Evolutionary conservation across 495 filamentous ascomycete species (phyloP).

Genomic region (Pseudomonodictys pantanalensis): DNA sequence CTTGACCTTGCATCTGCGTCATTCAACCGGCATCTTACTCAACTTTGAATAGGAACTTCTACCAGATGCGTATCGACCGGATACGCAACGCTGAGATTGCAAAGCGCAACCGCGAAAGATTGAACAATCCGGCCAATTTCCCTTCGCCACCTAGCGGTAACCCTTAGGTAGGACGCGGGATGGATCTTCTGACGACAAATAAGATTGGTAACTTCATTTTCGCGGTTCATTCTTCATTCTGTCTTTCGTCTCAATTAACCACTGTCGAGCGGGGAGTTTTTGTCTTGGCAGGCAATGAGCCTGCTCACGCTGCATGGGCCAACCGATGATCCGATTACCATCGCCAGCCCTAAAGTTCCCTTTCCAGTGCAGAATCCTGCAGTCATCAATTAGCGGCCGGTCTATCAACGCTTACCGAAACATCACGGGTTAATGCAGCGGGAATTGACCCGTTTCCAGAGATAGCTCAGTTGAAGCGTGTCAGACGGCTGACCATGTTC

Average conservation of each 20-base stretch:
- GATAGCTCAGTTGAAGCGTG: slow-evolving; percentile 1
- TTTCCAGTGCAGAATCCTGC: slow-evolving; percentile 12
- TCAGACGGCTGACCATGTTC: not conserved
- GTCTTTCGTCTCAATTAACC: not conserved
- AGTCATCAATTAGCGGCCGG: slow-evolving; percentile 28
- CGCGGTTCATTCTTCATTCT: not conserved
- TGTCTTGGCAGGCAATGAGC: slow-evolving; percentile 18
- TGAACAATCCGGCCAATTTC: slow-evolving; percentile 75
- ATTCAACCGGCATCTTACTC: slow-evolving; percentile 11
- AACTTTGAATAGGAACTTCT: slow-evolving; percentile 65
- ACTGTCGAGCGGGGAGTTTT: slow-evolving; percentile 8
- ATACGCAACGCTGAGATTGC: slow-evolving; percentile 76
- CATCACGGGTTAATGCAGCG: slow-evolving; percentile 3
- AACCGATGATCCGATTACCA: slow-evolving; percentile 15
- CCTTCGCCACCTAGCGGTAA: slow-evolving; percentile 76
- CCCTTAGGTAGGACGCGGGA: too few relatives aligned
- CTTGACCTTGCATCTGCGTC: slow-evolving; percentile 2
- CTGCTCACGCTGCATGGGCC: slow-evolving; percentile 12
- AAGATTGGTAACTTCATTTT: not conserved
- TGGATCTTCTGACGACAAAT: slow-evolving; percentile 41
- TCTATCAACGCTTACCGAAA: slow-evolving; percentile 2
- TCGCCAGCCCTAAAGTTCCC: slow-evolving; percentile 18
- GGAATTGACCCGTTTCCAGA: slow-evolving; percentile 4
- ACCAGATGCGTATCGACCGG: slow-evolving; percentile 76
- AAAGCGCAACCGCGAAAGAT: slow-evolving; percentile 74